Evolutionary conservation across 768 basidiomycete species (phyloP).

Genomic region (Boletus subcaerulescens): DNA sequence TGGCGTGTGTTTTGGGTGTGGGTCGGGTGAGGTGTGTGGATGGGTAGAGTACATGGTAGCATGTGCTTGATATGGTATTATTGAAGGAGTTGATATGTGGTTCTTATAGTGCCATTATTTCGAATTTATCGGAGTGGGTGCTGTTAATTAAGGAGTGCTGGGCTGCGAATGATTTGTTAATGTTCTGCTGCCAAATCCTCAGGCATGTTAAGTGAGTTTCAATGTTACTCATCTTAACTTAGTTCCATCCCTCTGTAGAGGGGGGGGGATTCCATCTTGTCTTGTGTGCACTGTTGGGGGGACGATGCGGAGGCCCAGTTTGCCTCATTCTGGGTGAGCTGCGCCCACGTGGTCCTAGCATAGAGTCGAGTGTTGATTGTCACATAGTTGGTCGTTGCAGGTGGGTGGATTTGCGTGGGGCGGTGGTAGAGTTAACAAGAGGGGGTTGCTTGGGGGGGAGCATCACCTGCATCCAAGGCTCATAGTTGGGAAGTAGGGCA

Average conservation of each 20-base stretch:
- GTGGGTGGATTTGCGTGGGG: too few species aligned
- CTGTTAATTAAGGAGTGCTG: not conserved
- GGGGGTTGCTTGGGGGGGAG: not conserved
- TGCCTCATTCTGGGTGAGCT: too few species aligned
- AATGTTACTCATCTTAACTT: too few species aligned
- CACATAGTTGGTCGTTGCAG: too few species aligned
- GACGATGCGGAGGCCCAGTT: too few species aligned
- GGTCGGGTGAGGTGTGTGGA: too few species aligned
- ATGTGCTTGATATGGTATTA: not conserved
- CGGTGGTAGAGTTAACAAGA: too few species aligned
- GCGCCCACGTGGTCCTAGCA: too few species aligned
- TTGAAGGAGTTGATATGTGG: not conserved
- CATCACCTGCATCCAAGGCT: not conserved
- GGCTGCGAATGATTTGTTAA: not conserved
- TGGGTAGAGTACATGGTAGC: not conserved
- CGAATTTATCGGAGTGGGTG: accelerated
- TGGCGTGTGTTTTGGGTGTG: not conserved
- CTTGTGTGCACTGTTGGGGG: too few species aligned
- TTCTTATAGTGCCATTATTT: not conserved
- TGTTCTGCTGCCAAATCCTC: not conserved
- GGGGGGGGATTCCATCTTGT: too few species aligned
- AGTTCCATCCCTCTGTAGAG: too few species aligned
- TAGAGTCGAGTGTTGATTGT: too few species aligned
- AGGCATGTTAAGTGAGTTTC: not conserved
- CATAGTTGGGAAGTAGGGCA: conserved; percentile 5